phyloP scores from a whole-genome alignment of 116 monocot species.

The Cymodocea nodosa region DNA sequence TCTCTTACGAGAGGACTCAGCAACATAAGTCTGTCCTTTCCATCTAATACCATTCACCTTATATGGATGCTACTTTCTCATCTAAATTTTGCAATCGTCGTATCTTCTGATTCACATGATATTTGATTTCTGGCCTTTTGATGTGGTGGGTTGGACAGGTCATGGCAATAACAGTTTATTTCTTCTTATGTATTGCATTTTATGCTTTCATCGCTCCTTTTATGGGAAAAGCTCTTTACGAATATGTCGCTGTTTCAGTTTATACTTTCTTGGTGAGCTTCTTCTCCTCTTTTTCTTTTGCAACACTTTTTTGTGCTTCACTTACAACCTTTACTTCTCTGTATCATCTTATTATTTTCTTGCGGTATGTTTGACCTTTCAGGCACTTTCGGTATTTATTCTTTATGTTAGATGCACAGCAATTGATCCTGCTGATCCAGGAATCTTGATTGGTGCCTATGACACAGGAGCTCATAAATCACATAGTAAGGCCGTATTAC shows the following conservation, averaged over 20 bases:
- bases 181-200: constrained; percentile 58
- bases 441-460: constrained; percentile 26
- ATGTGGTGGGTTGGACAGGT: constrained; percentile 26
- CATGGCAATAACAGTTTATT: constrained; percentile 65
- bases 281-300: not conserved
- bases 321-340: not conserved
- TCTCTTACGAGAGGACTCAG: no score
- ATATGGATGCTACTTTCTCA: no score
- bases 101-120: not conserved
- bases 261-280: constrained; percentile 54
- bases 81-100: no score
- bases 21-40: no score
- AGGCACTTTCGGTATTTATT: constrained; percentile 58
- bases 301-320: not conserved
- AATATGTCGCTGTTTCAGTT: constrained; percentile 34
- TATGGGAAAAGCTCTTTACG: constrained; percentile 44
- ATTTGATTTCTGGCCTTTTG: not conserved
- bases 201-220: constrained; percentile 82
- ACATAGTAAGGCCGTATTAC: constrained; percentile 9
- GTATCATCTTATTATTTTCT: not conserved
- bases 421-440: constrained; percentile 79
- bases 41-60: no score
- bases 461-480: constrained; percentile 22
- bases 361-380: constrained; percentile 7
- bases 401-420: constrained; percentile 81